phyloP scores from a whole-genome alignment of 176 grass and related monocot genomes.

The Secale cereale region DNA sequence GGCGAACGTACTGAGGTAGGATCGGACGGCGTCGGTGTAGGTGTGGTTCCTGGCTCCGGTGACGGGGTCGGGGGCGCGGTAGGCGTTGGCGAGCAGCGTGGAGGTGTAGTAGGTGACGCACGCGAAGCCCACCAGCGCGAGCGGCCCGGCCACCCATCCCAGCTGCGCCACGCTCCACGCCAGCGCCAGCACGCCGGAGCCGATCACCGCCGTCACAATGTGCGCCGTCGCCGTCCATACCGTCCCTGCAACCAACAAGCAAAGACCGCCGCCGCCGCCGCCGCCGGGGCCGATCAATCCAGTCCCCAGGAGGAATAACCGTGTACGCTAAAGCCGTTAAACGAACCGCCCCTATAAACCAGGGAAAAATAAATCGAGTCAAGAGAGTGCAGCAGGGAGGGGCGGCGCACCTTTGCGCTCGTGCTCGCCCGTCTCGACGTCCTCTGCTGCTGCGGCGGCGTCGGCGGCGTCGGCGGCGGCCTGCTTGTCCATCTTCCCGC shows the following conservation, averaged over 20 bases:
- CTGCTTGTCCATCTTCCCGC: constrained; percentile 47
- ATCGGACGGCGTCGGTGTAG: constrained; percentile 80
- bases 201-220: constrained; percentile 93
- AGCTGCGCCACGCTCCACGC: constrained; percentile 92
- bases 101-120: constrained; percentile 88
- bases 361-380: not conserved
- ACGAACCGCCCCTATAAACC: not conserved
- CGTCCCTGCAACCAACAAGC: constrained; percentile 34
- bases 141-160: constrained; percentile 77
- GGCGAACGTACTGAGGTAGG: constrained; percentile 60
- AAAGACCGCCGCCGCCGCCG: not conserved
- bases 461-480: not conserved
- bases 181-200: constrained; percentile 94
- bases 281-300: not conserved
- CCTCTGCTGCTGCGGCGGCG: not conserved
- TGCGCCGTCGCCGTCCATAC: constrained; percentile 84
- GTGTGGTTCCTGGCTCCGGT: constrained; percentile 67
- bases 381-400: not conserved
- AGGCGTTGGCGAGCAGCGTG: constrained; percentile 76
- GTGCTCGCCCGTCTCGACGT: constrained; percentile 58
- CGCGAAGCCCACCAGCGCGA: constrained; percentile 64
- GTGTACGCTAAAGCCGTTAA: not conserved
- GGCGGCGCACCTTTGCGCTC: constrained; percentile 49
- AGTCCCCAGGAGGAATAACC: not conserved
- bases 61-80: constrained; percentile 69